A percentile compares a stretch with the other conserved stretches of the same genome.
These are phyloP conservation scores for Cajanus cajan DNA, from an alignment of 306 rosid species.

Conservation along the genomic window DNA sequence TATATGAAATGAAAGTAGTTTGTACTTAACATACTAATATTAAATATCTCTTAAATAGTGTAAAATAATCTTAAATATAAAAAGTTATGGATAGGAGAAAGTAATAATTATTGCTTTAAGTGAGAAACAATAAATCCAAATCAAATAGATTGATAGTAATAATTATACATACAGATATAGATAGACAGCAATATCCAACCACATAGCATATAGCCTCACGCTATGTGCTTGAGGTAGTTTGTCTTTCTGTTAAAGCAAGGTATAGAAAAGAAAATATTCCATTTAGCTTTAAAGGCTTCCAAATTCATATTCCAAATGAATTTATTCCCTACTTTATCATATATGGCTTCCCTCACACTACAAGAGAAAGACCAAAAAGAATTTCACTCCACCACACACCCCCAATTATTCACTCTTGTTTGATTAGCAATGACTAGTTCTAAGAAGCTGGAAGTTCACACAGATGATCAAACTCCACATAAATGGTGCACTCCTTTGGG, in stretches of 20 bases:
- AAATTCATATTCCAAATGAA: slow-evolving; percentile 56
- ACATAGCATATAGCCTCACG: slow-evolving; percentile 15
- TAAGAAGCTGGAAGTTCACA: slow-evolving; percentile 52
- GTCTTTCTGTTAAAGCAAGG: slow-evolving; percentile 20
- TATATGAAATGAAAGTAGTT: no score
- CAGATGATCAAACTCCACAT: slow-evolving; percentile 48
- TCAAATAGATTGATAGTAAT: no score
- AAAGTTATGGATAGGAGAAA: no score
- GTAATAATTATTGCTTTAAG: no score
- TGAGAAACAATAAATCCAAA: no score
- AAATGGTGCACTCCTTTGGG: slow-evolving; percentile 72
- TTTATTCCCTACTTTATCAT: slow-evolving; percentile 42
- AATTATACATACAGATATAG: not conserved
- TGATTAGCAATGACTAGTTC: slow-evolving; percentile 29
- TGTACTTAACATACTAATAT: no score
- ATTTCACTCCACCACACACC: slow-evolving; percentile 30
- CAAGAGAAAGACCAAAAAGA: slow-evolving; percentile 1
- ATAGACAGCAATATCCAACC: not conserved
- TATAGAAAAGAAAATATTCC: slow-evolving; percentile 35
- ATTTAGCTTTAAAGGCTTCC: slow-evolving; percentile 48
- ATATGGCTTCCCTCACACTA: slow-evolving; percentile 35
- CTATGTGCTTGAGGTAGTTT: slow-evolving; percentile 30
- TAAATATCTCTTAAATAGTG: no score
- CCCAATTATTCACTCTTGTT: slow-evolving; percentile 12
- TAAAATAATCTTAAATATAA: no score